These are phyloP conservation scores for Fusarium sp. DNA, from an alignment of 2,329 filamentous ascomycete species.

Conservation along the genomic window DNA sequence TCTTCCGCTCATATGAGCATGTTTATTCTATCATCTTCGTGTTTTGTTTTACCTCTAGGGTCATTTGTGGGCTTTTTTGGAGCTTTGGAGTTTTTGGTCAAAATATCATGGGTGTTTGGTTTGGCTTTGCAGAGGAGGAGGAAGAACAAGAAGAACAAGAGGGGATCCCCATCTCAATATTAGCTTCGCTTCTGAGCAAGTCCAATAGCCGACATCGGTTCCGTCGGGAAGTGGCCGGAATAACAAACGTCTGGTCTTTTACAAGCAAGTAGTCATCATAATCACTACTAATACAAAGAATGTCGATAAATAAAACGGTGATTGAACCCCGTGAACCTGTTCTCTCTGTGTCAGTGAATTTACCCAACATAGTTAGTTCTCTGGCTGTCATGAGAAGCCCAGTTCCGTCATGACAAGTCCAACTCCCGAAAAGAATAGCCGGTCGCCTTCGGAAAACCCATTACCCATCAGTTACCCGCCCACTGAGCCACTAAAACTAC, in stretches of 20 bases:
- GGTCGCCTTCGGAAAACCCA: conserved; percentile 41
- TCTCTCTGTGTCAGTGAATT: background rate
- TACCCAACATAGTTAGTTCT: conserved; percentile 15
- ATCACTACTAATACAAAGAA: conserved; percentile 33
- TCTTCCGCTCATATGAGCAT: conserved; percentile 25
- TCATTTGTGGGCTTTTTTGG: conserved; percentile 3
- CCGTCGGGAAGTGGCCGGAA: conserved; percentile 32
- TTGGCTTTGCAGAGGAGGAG: conserved; percentile 1
- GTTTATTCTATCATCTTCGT: background rate
- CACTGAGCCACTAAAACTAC: conserved; percentile 17
- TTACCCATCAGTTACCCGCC: conserved; percentile 37
- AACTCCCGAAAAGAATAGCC: conserved; percentile 46
- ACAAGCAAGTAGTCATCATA: conserved; percentile 17
- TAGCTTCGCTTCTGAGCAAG: background rate
- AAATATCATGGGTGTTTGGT: conserved; percentile 20
- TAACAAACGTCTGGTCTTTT: background rate
- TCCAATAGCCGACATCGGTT: conserved; percentile 29
- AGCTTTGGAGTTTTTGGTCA: conserved; percentile 1
- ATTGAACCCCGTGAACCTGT: conserved; percentile 32
- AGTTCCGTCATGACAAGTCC: conserved; percentile 32
- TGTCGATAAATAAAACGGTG: conserved; percentile 24
- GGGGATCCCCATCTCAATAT: background rate
- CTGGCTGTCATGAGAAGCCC: conserved; percentile 20
- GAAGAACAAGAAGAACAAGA: background rate
- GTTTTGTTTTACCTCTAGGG: background rate